Conservation (phyloP, 441 rosid genomes). For the Cnidoscolus chayamansa region DNA sequence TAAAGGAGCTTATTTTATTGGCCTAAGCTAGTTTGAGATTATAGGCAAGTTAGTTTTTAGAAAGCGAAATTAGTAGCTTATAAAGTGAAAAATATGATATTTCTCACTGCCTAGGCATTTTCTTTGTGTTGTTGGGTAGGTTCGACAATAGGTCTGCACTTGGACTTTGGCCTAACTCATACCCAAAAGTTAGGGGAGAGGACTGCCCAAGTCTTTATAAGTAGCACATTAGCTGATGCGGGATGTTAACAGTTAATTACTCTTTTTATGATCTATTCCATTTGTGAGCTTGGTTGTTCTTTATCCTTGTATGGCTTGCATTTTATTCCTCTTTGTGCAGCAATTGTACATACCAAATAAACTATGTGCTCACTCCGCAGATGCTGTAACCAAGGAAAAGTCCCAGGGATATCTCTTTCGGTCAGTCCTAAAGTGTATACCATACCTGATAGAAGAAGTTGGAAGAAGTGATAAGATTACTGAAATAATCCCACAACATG, state of each 20-base stretch:
- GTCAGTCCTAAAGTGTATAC: constrained; percentile 95
- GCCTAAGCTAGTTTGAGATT: not conserved
- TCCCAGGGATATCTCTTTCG: constrained; percentile 94
- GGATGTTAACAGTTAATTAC: not conserved
- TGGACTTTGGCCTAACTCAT: no score
- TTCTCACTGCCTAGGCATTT: constrained; percentile 2
- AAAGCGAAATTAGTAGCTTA: not conserved
- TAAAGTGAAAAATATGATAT: no score
- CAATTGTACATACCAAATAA: constrained; percentile 15
- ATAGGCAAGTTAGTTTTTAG: not conserved
- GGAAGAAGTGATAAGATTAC: constrained; percentile 97
- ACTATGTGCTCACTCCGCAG: constrained; percentile 44
- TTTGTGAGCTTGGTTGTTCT: constrained; percentile 7
- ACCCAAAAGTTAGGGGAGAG: no score
- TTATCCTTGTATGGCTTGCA: not conserved
- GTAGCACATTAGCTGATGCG: no score
- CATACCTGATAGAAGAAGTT: constrained; percentile 95
- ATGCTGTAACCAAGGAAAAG: constrained; percentile 97
- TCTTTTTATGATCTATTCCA: constrained; percentile 8
- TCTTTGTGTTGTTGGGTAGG: not conserved
- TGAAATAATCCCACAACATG: constrained; percentile 99
- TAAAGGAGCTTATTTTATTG: constrained; percentile 4
- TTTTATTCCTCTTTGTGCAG: constrained; percentile 17
- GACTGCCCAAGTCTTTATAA: no score
- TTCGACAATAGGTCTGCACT: not conserved